Percentiles rank a stretch among this genome's conserved stretches.
Evolutionary conservation across 495 filamentous ascomycete genomes (phyloP).

Genomic region (Aspergillus steynii): DNA sequence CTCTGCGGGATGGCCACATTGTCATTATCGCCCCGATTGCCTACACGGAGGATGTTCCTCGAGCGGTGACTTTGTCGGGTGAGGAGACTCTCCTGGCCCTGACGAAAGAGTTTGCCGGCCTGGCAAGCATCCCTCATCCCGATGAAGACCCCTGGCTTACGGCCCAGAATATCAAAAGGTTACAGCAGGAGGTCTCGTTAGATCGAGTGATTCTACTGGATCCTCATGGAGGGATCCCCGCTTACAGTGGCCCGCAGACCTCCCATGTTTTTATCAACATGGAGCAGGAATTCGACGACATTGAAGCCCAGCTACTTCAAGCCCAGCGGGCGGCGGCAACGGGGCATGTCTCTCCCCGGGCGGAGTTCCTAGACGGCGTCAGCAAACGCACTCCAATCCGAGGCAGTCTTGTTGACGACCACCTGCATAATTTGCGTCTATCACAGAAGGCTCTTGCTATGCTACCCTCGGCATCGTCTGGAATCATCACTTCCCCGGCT

Average conservation of each 20-base stretch:
- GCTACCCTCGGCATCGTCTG: constrained; percentile 84
- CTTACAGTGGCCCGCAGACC: constrained; percentile 60
- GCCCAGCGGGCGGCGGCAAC: constrained; percentile 19
- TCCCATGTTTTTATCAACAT: constrained; percentile 94
- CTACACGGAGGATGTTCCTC: constrained; percentile 60
- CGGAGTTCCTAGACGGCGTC: constrained; percentile 8
- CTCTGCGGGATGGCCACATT: constrained; percentile 75
- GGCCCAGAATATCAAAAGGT: constrained; percentile 41
- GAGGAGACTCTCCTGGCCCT: constrained; percentile 72
- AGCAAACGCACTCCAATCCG: constrained; percentile 23
- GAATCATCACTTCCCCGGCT: constrained; percentile 78
- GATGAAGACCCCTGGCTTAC: constrained; percentile 49
- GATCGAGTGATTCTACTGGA: constrained; percentile 91
- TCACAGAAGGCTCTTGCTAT: constrained; percentile 66
- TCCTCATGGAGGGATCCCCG: constrained; percentile 82
- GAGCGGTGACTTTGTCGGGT: constrained; percentile 53
- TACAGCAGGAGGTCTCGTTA: constrained; percentile 61
- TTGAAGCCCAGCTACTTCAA: constrained; percentile 58
- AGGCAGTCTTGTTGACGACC: constrained; percentile 51
- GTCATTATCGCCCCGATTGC: constrained; percentile 73
- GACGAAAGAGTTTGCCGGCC: constrained; percentile 68
- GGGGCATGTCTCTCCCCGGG: constrained; percentile 5
- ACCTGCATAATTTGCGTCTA: constrained; percentile 73
- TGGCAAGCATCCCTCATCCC: constrained; percentile 38
- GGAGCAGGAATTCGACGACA: constrained; percentile 78